Base-by-base conservation (phyloP, 1,284 basidiomycete genomes). In the Ganoderma multipileum region DNA sequence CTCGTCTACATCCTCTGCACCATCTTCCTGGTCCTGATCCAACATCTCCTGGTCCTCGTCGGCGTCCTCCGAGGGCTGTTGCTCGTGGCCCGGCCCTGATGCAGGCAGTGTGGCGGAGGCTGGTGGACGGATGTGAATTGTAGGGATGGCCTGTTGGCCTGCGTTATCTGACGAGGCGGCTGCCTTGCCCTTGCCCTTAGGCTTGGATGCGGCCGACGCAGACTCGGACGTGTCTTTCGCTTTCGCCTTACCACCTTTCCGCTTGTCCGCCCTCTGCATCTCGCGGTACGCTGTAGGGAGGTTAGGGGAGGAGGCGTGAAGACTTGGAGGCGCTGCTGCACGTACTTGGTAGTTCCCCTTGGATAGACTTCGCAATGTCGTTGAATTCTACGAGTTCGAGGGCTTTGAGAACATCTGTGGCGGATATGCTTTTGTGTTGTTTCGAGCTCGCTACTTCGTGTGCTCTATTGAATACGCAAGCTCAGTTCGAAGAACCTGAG, bases 401-500 rank as follows among this genome's bases (percentile, higher is more conserved):
- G 0, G 95, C 95, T 76, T 92, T 94, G 69, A 97, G 85, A 0
- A 98, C 94, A 77, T 97, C 95, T 0, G 93, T 90, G 0, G 95
- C 94, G 2, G 92, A 92, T 63, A 97, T 93, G 71, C 91, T 93
- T 79, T 96, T 97, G 78, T 95, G 94, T 68, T 94, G 92, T 71
- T 95, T 92, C 6, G 89, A 89, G 20, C 86, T 81, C 0, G 95
- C 94, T n/a, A 94, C 89, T 73, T 97, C 95, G 75, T 97, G 95
- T 0, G 95, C 93, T 3, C 94, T 95, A 41, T 67, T 6, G 7
- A 3, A 41, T 12, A 18, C 16, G 38, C 2, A 20, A 42, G 41
- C 9, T 63, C 26, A 52, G 42, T 50, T 26, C 55, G 28, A 52
- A 5, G n/a, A 59, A 42, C 36, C 16, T 30, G 7, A 23, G 30